Base-by-base conservation (phyloP, 768 basidiomycete genomes). In the Naganishia onofrii region DNA sequence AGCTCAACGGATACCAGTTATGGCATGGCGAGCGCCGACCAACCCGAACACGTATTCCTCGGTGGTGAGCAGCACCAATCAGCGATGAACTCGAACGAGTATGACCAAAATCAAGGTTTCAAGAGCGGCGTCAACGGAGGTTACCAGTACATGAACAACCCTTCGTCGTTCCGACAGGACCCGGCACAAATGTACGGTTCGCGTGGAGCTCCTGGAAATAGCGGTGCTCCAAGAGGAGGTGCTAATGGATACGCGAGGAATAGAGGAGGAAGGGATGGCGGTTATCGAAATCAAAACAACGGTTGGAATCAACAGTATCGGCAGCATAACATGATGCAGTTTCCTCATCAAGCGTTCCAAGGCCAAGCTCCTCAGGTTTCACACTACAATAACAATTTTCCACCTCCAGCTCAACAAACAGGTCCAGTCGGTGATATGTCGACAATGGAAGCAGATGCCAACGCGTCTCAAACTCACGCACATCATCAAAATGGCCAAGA, bases 181-280 rank as follows among this genome's bases (percentile, higher is more conserved):
- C 34, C 57, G 29, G 36, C n/a, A 38, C 17, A 10, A 17, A n/a
- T 13, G 32, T 36, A 58, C 13, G 57, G 32, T 9, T 31, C 13
- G 19, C 57, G 57, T 23, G 57, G 32, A 8, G 31, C 32, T 3
- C n/a, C 29, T 36, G 17, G 13, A 23, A 58, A 58, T 36, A 21
- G 31, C 17, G 36, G 34, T 23, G 57, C n/a, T 23, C 23, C 7
- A 38, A 32, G 57, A 36, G 57, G 57, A 36, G n/a, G 57, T 36
- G 23, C 34, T 13, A 58, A 58, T 38, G 57, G 32, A n/a, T 36
- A 36, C n/a, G 34, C 31, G 7, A 58, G 57, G n/a, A 58, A 58
- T 23, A 58, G 57, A 38, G 57, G 32, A 58, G 57, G 57, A 15
- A 58, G 57, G 34, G 57, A 58, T n/a, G n/a, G n/a, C 23, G 15